Base-by-base conservation (phyloP, 495 filamentous ascomycete genomes). In the Platismatia glauca region DNA sequence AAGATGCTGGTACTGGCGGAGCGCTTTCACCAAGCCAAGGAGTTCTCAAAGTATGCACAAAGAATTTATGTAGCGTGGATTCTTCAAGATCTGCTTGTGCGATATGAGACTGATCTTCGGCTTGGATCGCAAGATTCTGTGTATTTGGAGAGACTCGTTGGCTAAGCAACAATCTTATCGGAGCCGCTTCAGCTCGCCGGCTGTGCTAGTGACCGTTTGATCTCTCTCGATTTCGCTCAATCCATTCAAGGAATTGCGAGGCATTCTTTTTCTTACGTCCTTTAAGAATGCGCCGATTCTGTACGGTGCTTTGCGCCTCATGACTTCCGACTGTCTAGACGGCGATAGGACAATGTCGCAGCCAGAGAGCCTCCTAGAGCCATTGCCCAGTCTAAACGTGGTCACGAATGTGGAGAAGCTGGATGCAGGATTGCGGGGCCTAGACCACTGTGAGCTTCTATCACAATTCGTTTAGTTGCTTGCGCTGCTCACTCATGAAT, bases 351-450 rank as follows among this genome's bases (percentile, higher is more conserved):
- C 1, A 9, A 55, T 60, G 16, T 46, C 24, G 38, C 60, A 55
- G 37, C 35, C 29, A 41, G 37, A 55, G 33, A 29, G 48, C n/a
- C 27, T 63, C 20, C 29, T 67, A 27, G 50, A 61, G 57, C 61
- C 65, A 16, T 58, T 67, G 35, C 61, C 61, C 29, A 57, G 38
- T 20, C 57, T 67, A 22, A 63, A 38, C 29, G 7, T 60, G 73
- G 71, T 61, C 72, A 69, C 41, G 62, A 73, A 73, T 56, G 71
- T 71, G 59, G 73, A 75, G 43, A 76, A 77, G 63, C 84, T 84
- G 35, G 88, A 93, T 71, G 89, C 89, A 59, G 89, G 89, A 38
- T 68, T 91, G 66, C 81, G 80, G 66, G 89, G 84, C 69, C 69
- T 89, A 33, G 77, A 91, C 75, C 89, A 93, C 70, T 93, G 89